A percentile compares a stretch with the other conserved stretches of the same genome.
These are phyloP conservation scores for Akanthomyces muscarius DNA, from an alignment of 2,329 filamentous ascomycete genomes.

Conservation along the genomic window DNA sequence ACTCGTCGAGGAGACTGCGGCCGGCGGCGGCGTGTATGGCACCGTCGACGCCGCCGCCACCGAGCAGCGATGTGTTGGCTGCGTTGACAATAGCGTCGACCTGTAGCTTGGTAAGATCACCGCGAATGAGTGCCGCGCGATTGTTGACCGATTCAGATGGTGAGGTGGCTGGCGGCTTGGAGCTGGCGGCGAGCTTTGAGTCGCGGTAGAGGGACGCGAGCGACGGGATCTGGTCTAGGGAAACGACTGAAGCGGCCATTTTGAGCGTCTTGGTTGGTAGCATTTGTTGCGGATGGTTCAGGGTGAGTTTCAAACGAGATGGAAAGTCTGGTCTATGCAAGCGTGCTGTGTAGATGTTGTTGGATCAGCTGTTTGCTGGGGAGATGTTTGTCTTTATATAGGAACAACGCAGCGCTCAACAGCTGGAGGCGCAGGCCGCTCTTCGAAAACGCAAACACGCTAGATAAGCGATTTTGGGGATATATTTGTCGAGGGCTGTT, in stretches of 20 bases:
- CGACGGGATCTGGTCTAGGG: constrained; percentile 56
- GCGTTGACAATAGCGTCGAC: constrained; percentile 91
- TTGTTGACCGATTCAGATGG: constrained; percentile 54
- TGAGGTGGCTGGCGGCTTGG: constrained; percentile 33
- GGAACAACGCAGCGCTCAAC: neutral
- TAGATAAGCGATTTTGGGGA: neutral
- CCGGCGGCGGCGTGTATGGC: constrained; percentile 86
- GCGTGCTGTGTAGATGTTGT: neutral
- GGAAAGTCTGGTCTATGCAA: neutral
- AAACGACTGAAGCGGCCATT: constrained; percentile 25
- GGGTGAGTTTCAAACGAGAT: too few relatives aligned
- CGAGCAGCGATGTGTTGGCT: constrained; percentile 72
- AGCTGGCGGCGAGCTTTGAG: constrained; percentile 22
- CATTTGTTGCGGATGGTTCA: neutral
- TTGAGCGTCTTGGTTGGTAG: neutral
- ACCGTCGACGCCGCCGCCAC: constrained; percentile 87
- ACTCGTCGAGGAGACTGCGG: constrained; percentile 62
- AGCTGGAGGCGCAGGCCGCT: too few relatives aligned
- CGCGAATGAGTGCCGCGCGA: constrained; percentile 64
- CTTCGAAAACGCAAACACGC: too few relatives aligned
- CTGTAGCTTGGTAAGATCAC: constrained; percentile 76
- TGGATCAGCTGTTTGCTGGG: neutral
- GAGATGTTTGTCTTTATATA: neutral
- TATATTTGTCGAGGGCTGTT: too few relatives aligned
- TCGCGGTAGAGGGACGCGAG: constrained; percentile 64